These are phyloP conservation scores for Stagonosporopsis chrysanthemi DNA, from an alignment of 2,329 filamentous ascomycete genomes.

Conservation along the genomic window DNA sequence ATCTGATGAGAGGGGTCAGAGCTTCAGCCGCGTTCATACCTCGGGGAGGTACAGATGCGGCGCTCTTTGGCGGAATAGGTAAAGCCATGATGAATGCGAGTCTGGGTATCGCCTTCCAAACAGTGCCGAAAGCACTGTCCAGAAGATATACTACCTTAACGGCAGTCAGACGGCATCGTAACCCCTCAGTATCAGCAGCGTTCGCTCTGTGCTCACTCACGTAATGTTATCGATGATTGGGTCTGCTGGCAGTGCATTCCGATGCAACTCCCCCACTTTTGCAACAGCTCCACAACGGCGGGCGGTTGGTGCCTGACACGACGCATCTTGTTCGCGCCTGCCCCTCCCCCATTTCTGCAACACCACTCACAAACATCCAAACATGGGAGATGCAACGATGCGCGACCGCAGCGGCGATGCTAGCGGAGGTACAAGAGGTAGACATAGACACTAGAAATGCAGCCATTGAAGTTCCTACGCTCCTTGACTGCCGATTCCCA, in stretches of 20 bases:
- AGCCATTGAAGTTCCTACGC: slow-evolving; percentile 4
- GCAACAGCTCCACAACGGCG: slow-evolving; percentile 6
- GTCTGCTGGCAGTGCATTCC: slow-evolving; percentile 1
- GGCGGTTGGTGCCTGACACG: slow-evolving; percentile 9
- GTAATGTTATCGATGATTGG: slow-evolving; percentile 38
- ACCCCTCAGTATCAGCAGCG: slow-evolving; percentile 28
- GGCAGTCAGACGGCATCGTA: slow-evolving; percentile 2
- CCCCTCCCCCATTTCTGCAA: slow-evolving; percentile 40
- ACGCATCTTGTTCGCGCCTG: slow-evolving; percentile 13
- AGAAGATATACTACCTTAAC: slow-evolving; percentile 9
- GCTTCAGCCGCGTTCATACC: slow-evolving; percentile 47
- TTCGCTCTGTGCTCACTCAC: slow-evolving; percentile 29
- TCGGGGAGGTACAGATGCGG: slow-evolving; percentile 37
- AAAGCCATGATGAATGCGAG: slow-evolving; percentile 36
- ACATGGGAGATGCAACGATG: slow-evolving; percentile 28
- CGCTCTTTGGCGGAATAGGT: slow-evolving; percentile 40
- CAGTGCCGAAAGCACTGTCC: neutral
- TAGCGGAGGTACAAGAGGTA: slow-evolving; percentile 42
- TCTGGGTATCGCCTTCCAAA: neutral
- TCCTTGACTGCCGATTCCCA: neutral
- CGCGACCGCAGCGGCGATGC: slow-evolving; percentile 6
- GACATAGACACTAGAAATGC: slow-evolving; percentile 19
- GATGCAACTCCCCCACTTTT: slow-evolving; percentile 8
- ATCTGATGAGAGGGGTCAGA: slow-evolving; percentile 71
- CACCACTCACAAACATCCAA: slow-evolving; percentile 30